Evolutionary conservation across 495 filamentous ascomycete species (phyloP).

Genomic region (Xylaria bambusicola): DNA sequence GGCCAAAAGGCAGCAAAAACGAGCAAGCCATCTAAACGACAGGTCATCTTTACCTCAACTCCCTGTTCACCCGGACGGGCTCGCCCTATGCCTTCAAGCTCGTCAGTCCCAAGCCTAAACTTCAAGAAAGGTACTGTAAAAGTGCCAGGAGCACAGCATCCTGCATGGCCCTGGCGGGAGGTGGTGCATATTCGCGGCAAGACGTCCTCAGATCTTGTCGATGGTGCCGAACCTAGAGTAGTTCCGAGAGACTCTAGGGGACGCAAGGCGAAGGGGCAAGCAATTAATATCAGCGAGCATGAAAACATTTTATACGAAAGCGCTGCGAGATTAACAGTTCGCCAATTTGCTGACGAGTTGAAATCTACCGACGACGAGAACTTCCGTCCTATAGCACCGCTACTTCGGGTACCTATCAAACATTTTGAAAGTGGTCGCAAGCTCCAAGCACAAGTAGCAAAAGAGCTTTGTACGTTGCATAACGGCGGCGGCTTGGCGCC

Average conservation of each 20-base stretch:
- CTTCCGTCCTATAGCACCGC: conserved; percentile 38
- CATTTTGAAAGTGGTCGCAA: conserved; percentile 52
- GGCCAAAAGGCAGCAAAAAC: conserved; percentile 20
- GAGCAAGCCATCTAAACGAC: conserved; percentile 19
- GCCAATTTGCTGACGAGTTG: conserved; percentile 32
- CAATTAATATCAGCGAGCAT: conserved; percentile 38
- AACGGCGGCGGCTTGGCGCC: conserved; percentile 22
- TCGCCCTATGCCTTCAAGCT: conserved; percentile 19
- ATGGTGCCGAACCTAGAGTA: not conserved
- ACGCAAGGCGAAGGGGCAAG: conserved; percentile 54
- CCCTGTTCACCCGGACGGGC: conserved; percentile 36
- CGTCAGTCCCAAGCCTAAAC: conserved; percentile 34
- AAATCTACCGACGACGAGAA: conserved; percentile 40
- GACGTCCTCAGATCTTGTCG: not conserved
- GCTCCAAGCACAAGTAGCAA: conserved; percentile 44
- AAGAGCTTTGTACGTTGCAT: conserved; percentile 32
- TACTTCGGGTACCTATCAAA: conserved; percentile 50
- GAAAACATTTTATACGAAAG: conserved; percentile 47
- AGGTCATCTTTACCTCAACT: conserved; percentile 37
- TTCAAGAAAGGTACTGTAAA: conserved; percentile 44
- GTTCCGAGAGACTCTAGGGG: not conserved
- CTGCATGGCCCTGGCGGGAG: conserved; percentile 71
- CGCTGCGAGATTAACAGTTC: conserved; percentile 17
- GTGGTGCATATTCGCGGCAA: conserved; percentile 60
- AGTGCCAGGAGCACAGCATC: conserved; percentile 60